A percentile compares a stretch with the other conserved stretches of the same genome.
phyloP scores from a whole-genome alignment of 2,329 filamentous ascomycete genomes.

The Phaeoacremonium minimum region DNA sequence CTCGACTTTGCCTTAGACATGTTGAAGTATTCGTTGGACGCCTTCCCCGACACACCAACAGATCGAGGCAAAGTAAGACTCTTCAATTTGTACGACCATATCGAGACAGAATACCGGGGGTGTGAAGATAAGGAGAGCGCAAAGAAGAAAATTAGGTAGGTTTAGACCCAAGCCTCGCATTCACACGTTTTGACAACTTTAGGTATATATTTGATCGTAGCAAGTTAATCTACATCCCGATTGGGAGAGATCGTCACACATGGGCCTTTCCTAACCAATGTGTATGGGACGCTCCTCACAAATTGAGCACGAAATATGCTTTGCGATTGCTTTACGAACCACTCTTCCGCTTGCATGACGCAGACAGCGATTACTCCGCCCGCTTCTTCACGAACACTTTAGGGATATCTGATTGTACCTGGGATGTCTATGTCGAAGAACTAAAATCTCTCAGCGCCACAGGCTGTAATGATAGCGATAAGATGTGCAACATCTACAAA shows the following conservation, averaged over 20 bases:
- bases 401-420: conserved; percentile 5
- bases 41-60: not conserved
- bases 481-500: conserved; percentile 5
- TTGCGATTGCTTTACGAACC: conserved; percentile 3
- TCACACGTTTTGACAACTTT: not conserved
- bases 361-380: not conserved
- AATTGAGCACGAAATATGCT: conserved; percentile 3
- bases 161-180: not conserved
- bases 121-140: not conserved
- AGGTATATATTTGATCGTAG: not conserved
- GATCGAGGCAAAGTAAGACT: conserved; percentile 1
- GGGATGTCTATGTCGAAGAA: conserved; percentile 3
- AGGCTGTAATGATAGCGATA: not conserved
- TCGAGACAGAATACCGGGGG: conserved; percentile 8
- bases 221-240: conserved; percentile 3
- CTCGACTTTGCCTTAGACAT: conserved; percentile 13
- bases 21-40: conserved; percentile 6
- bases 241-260: no score
- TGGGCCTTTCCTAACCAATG: conserved; percentile 4
- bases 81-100: conserved; percentile 12
- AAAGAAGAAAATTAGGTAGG: not conserved
- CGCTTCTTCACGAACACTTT: conserved; percentile 7
- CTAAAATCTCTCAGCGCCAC: conserved; percentile 2
- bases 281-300: conserved; percentile 7
- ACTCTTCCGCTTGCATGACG: not conserved